phyloP scores from a whole-genome alignment of 257 asterid genomes.

The Jasminum sambac region DNA sequence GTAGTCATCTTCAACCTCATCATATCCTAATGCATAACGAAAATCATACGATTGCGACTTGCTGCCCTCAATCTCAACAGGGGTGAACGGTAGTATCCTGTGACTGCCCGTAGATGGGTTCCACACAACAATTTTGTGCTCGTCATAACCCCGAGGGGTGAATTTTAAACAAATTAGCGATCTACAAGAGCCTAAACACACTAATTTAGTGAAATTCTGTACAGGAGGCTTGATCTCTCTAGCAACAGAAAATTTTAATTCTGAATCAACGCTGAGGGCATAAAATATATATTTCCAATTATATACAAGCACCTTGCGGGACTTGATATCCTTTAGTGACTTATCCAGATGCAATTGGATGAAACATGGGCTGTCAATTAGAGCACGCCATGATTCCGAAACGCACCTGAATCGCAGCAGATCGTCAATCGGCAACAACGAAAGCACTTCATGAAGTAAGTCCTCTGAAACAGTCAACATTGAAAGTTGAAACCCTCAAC shows the following conservation, averaged over 20 bases:
- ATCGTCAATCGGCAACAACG: slow-evolving; percentile 1
- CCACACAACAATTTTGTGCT: not conserved
- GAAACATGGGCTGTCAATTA: not conserved
- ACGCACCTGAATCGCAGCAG: slow-evolving; percentile 7
- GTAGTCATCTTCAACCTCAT: no score
- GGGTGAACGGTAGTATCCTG: not conserved
- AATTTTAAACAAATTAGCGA: not conserved
- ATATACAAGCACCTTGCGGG: not conserved
- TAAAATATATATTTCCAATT: no score
- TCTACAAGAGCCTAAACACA: not conserved
- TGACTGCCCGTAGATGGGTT: not conserved
- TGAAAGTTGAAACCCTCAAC: not conserved
- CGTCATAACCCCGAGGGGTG: not conserved
- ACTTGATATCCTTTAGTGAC: not conserved
- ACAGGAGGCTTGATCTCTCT: not conserved
- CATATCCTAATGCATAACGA: no score
- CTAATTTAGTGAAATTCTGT: not conserved
- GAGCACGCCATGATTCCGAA: slow-evolving; percentile 18
- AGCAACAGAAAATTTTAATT: not conserved
- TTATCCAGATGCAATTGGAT: not conserved
- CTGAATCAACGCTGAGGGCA: no score
- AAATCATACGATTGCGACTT: no score
- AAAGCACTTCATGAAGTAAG: not conserved
- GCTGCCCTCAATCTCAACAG: no score
- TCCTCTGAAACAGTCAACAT: not conserved